A percentile compares a stretch with the other conserved stretches of the same genome.
Conservation (phyloP, 2,329 filamentous ascomycete species). For the Monosporascus sp. region DNA sequence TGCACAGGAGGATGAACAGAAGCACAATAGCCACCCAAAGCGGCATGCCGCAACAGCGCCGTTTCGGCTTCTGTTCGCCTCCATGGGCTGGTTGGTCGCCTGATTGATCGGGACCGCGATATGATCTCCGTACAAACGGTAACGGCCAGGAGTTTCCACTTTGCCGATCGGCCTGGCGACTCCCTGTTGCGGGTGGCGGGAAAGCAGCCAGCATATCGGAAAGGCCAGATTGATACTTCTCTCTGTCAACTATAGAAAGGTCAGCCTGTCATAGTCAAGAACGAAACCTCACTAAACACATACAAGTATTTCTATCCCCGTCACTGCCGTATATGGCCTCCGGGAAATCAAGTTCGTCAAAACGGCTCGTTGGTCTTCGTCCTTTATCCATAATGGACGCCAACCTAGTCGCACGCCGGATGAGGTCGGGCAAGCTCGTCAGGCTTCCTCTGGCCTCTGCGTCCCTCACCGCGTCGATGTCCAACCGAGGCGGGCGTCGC, state of each 20-base stretch:
- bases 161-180: constrained; percentile 35
- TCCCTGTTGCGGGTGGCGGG: constrained; percentile 50
- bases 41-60: constrained; percentile 79
- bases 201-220: constrained; percentile 64
- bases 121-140: constrained; percentile 24
- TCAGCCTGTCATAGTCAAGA: constrained; percentile 5
- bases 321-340: constrained; percentile 36
- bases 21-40: constrained; percentile 69
- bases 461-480: constrained; percentile 75
- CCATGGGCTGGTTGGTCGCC: neutral
- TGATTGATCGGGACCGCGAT: constrained; percentile 11
- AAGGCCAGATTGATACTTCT: constrained; percentile 47
- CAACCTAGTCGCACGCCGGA: constrained; percentile 78
- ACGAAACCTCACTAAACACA: neutral
- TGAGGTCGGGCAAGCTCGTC: constrained; percentile 88
- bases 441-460: constrained; percentile 83
- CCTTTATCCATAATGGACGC: constrained; percentile 86
- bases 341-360: constrained; percentile 50
- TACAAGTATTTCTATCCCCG: constrained; percentile 29
- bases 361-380: constrained; percentile 54
- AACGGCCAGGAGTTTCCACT: constrained; percentile 49
- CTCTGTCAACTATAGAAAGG: constrained; percentile 27
- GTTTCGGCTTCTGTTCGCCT: constrained; percentile 28
- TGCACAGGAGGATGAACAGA: constrained; percentile 59
- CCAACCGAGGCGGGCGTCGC: constrained; percentile 64